Percentiles rank a stretch among this genome's conserved stretches.
Conservation (phyloP, 2,329 filamentous ascomycete genomes). For the Aspergillus sp. region DNA sequence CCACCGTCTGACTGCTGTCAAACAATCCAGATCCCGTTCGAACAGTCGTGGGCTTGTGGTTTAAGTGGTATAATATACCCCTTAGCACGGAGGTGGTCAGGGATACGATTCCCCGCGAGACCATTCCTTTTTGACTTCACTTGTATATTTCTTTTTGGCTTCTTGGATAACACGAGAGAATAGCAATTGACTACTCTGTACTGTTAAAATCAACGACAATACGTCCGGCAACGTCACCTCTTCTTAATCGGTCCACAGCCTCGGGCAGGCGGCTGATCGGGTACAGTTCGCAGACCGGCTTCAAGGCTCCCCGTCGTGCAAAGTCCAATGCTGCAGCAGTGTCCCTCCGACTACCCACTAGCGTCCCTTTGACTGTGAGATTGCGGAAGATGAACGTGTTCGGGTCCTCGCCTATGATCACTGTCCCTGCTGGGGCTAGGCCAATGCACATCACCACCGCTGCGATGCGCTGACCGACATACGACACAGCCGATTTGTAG, state of each 20-base stretch:
- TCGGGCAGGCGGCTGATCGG: constrained; percentile 42
- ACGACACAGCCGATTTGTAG: constrained; percentile 36
- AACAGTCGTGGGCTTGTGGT: constrained; percentile 29
- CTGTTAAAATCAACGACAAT: constrained; percentile 48
- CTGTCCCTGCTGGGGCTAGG: constrained; percentile 17
- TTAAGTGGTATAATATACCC: constrained; percentile 44
- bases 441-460: constrained; percentile 48
- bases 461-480: constrained; percentile 36
- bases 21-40: background rate
- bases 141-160: background rate
- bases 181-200: background rate
- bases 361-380: constrained; percentile 19
- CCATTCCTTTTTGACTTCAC: constrained; percentile 20
- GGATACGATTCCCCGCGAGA: constrained; percentile 44
- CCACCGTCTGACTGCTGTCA: background rate
- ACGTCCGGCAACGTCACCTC: constrained; percentile 45
- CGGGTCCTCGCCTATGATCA: constrained; percentile 18
- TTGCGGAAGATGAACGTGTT: constrained; percentile 20
- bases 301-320: constrained; percentile 43
- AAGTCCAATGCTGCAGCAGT: constrained; percentile 34
- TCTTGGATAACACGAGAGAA: background rate
- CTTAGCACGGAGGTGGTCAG: constrained; percentile 43
- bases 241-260: constrained; percentile 43
- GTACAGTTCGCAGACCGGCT: constrained; percentile 44
- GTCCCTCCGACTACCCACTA: constrained; percentile 25